These are phyloP conservation scores for Hevea brasiliensis DNA, from an alignment of 345 rosid species.

Conservation along the genomic window DNA sequence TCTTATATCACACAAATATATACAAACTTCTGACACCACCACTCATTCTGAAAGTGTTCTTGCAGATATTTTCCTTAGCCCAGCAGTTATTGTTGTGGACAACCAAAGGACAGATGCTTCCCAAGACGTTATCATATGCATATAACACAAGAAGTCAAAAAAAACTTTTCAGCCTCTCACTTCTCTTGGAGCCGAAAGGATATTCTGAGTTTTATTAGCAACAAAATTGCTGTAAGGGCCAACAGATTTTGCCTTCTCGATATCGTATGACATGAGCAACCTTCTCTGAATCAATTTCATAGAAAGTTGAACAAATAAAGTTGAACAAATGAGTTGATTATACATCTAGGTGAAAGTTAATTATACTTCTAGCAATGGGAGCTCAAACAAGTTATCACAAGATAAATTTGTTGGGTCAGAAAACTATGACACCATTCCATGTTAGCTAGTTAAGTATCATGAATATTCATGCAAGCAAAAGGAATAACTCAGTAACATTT, in stretches of 20 bases:
- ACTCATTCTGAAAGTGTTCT: background rate
- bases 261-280: conserved; percentile 37
- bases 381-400: too few relatives aligned
- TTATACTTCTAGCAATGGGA: too few relatives aligned
- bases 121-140: background rate
- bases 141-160: background rate
- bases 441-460: too few relatives aligned
- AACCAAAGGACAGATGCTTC: background rate
- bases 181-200: conserved; percentile 30
- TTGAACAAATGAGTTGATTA: too few relatives aligned
- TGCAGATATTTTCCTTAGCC: background rate
- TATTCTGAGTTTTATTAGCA: conserved; percentile 26
- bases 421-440: too few relatives aligned
- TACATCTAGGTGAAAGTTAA: background rate
- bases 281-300: conserved; percentile 37
- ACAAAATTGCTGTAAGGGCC: conserved; percentile 3
- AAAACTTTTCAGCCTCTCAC: conserved; percentile 5
- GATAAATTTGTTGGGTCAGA: too few relatives aligned
- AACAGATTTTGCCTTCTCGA: conserved; percentile 22
- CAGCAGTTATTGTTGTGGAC: background rate
- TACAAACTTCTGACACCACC: background rate
- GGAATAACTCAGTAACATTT: background rate
- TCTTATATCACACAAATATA: background rate
- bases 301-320: background rate
- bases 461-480: too few relatives aligned